Evolutionary conservation across 164 flowering plant genomes (phyloP).

Genomic region (Houttuynia cordata): DNA sequence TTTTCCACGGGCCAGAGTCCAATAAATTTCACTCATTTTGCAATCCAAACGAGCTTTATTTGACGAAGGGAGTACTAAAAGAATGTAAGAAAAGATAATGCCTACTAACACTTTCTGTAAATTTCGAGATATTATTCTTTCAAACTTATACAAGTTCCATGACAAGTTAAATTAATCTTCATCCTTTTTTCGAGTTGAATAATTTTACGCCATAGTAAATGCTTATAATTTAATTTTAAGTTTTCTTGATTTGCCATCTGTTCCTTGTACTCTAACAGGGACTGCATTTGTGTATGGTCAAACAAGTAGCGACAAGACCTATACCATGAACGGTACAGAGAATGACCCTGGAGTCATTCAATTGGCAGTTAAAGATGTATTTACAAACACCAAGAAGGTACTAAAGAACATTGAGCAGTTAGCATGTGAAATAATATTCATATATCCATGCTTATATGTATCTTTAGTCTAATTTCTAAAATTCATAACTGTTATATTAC

Average conservation of each 20-base stretch:
- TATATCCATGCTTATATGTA: too few relatives aligned
- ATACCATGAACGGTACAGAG: constrained; percentile 85
- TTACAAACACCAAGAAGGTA: constrained; percentile 59
- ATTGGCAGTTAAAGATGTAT: constrained; percentile 69
- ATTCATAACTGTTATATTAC: neutral
- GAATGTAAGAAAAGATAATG: too few relatives aligned
- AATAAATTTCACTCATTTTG: too few relatives aligned
- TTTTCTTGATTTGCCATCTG: neutral
- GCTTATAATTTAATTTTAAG: neutral
- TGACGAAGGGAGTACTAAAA: too few relatives aligned
- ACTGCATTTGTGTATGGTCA: constrained; percentile 99
- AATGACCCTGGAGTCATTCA: constrained; percentile 85
- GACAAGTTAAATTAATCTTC: too few relatives aligned
- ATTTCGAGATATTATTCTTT: too few relatives aligned
- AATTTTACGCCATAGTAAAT: neutral
- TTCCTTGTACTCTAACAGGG: constrained; percentile 21
- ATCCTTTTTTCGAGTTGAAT: too few relatives aligned
- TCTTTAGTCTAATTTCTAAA: too few relatives aligned
- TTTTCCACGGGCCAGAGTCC: too few relatives aligned
- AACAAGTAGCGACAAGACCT: constrained; percentile 96
- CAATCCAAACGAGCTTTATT: too few relatives aligned
- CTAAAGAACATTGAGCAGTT: neutral
- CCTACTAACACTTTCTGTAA: too few relatives aligned
- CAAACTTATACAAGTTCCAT: too few relatives aligned
- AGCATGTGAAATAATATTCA: neutral